These are phyloP conservation scores for Pulveroboletus frians DNA, from an alignment of 768 basidiomycete genomes.

Conservation along the genomic window DNA sequence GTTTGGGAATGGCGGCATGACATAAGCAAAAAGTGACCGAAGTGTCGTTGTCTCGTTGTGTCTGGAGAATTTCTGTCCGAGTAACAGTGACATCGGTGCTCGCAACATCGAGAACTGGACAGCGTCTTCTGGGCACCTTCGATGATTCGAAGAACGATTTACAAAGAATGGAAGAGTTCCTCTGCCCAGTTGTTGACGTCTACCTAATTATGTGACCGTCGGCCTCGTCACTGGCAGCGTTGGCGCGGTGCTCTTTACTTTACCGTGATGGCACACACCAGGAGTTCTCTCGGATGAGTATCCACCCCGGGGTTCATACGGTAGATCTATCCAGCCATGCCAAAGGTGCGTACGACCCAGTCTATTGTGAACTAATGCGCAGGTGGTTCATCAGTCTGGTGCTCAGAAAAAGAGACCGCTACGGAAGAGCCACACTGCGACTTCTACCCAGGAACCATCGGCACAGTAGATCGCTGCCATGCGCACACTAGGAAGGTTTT, in stretches of 20 bases:
- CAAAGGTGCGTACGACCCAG: conserved; percentile 2
- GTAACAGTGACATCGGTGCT: conserved; percentile 9
- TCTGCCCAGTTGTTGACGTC: conserved; percentile 1
- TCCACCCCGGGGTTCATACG: conserved; percentile 19
- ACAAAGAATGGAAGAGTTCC: conserved; percentile 20
- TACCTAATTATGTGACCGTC: conserved; percentile 7
- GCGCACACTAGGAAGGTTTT: not conserved
- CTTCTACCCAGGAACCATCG: conserved; percentile 21
- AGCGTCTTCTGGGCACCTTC: conserved; percentile 8
- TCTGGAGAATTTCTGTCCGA: conserved; percentile 3
- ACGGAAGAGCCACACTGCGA: not conserved
- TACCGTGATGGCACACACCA: not conserved
- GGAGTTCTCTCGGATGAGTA: not conserved
- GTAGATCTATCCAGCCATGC: not conserved
- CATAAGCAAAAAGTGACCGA: too few species aligned
- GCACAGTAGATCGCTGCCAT: conserved; percentile 10
- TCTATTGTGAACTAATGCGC: not conserved
- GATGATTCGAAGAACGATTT: conserved; percentile 17
- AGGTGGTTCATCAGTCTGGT: too few species aligned
- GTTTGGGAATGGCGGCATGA: too few species aligned
- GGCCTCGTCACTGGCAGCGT: not conserved
- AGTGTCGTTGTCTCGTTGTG: not conserved
- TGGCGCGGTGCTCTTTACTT: not conserved
- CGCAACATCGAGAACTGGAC: conserved; percentile 4
- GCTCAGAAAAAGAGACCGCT: not conserved